A percentile compares a stretch with the other conserved stretches of the same genome.
Conservation (phyloP, 2,329 filamentous ascomycete genomes). For the Claviceps sp. region DNA sequence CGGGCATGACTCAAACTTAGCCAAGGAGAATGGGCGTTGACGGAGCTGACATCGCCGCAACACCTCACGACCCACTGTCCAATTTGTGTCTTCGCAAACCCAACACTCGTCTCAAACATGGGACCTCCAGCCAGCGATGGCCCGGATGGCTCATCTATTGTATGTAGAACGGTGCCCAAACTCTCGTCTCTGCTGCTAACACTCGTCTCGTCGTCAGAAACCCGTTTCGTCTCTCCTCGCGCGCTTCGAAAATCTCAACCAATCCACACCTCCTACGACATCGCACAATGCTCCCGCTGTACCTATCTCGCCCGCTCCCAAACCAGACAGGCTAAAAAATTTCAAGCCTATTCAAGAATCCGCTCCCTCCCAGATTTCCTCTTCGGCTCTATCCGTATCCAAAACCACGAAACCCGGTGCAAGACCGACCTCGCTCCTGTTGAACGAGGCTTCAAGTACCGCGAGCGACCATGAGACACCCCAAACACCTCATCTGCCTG, state of each 20-base stretch:
- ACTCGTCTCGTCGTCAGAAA: conserved; percentile 34
- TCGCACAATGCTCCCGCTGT: conserved; percentile 15
- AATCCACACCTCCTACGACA: conserved; percentile 9
- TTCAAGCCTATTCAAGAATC: conserved; percentile 25
- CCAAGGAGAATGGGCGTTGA: conserved; percentile 7
- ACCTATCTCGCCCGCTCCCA: conserved; percentile 27
- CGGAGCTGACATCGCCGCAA: conserved; percentile 3
- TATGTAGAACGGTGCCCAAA: conserved; percentile 24
- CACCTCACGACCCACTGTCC: not conserved
- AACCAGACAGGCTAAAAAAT: conserved; percentile 29
- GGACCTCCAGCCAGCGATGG: conserved; percentile 31
- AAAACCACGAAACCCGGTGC: conserved; percentile 10
- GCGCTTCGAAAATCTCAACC: conserved; percentile 62
- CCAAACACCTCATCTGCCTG: conserved; percentile 13
- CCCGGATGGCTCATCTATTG: conserved; percentile 65
- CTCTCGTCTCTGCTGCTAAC: not conserved
- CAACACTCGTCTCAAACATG: conserved; percentile 16
- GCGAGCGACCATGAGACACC: conserved; percentile 12
- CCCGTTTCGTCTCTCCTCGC: conserved; percentile 71
- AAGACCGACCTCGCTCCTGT: conserved; percentile 13
- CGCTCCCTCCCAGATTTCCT: conserved; percentile 3
- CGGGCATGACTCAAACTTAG: conserved; percentile 5
- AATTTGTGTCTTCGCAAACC: conserved; percentile 8
- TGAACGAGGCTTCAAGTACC: conserved; percentile 8
- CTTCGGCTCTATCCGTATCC: not conserved